Evolutionary conservation across 768 basidiomycete species (phyloP), one percentile per base, ranked within the genome.

Genomic region (Pleurotus tuoliensis): DNA sequence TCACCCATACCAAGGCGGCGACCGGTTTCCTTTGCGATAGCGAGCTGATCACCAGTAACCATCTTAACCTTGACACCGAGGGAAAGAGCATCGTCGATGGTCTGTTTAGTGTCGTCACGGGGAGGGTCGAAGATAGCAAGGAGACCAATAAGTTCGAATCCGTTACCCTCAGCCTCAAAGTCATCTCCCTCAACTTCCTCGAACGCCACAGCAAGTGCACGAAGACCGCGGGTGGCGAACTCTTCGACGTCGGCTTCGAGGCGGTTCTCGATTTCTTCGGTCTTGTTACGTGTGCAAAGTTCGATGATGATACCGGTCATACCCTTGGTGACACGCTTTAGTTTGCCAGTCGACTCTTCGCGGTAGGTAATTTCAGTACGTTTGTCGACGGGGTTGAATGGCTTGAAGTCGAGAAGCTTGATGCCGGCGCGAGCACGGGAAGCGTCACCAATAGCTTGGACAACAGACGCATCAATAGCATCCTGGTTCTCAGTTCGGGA

Each of bases 11-110:
- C 95, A 48, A 98, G 91, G 77, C 96, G 92, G 71, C 96, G 91
- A 58, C 96, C 96, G 59, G 96, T 98, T 74, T 98, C 96, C 83
- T 98, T 98, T 38, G 96, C 96, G 64, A 98, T 98, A 62, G 96
- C 96, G 69, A 98, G 92, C 79, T 98, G 96, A 71, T 98, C 96
- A 80, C 96, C 96, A n/a, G 96, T 98, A 59, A 98, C 96, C 96
- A 98, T 98, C 88, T 98, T 98, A 71, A 98, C 95, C 71, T 88
- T 90, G 65, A 98, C 94, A 73, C 96, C 96, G 69, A 98, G 92
- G 56, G 88, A 87, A 57, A 94, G 79, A 53, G 96, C 95, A 71
- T 98, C 94, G 67, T 98, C 95, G 68, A 98, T 98, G 16, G 96
- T 98, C 76, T 97, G 92, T 79, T 98, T 97, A 73, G 96, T 98